These are phyloP conservation scores for Haplographium delicatum DNA, from an alignment of 495 filamentous ascomycete species.

Conservation along the genomic window DNA sequence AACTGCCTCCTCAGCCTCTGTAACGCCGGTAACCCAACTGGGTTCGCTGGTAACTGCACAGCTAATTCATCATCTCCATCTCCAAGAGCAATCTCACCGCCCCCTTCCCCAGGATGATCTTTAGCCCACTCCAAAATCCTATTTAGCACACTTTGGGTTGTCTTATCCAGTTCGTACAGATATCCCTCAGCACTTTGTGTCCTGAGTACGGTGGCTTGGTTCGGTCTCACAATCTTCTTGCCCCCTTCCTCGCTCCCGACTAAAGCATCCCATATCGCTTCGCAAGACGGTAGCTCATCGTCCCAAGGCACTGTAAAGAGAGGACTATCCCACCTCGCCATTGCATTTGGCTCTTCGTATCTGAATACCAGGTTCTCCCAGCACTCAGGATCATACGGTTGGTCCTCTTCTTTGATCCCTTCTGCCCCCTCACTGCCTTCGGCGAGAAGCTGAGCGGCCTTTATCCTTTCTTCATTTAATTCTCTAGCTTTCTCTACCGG, in stretches of 20 bases:
- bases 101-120: conserved; percentile 56
- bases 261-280: conserved; percentile 74
- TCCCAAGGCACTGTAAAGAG: conserved; percentile 84
- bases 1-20: conserved; percentile 83
- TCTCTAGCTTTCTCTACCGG: conserved; percentile 58
- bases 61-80: conserved; percentile 31
- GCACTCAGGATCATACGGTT: conserved; percentile 59
- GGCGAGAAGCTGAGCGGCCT: conserved; percentile 12
- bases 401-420: conserved; percentile 33
- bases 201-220: conserved; percentile 71
- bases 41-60: conserved; percentile 53
- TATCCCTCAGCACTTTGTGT: conserved; percentile 65
- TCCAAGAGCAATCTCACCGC: conserved; percentile 27
- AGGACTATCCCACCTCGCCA: conserved; percentile 92
- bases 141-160: conserved; percentile 75
- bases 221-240: conserved; percentile 61
- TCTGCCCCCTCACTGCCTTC: conserved; percentile 13
- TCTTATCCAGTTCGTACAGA: conserved; percentile 78
- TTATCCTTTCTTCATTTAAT: conserved; percentile 49
- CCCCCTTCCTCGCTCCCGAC: conserved; percentile 41
- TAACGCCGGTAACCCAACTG: conserved; percentile 66
- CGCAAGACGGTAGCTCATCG: conserved; percentile 61
- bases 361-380: conserved; percentile 93
- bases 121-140: conserved; percentile 69
- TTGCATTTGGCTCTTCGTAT: conserved; percentile 93